Evolutionary conservation across 2,329 filamentous ascomycete species (phyloP).

Genomic region (Claviceps pusilla): DNA sequence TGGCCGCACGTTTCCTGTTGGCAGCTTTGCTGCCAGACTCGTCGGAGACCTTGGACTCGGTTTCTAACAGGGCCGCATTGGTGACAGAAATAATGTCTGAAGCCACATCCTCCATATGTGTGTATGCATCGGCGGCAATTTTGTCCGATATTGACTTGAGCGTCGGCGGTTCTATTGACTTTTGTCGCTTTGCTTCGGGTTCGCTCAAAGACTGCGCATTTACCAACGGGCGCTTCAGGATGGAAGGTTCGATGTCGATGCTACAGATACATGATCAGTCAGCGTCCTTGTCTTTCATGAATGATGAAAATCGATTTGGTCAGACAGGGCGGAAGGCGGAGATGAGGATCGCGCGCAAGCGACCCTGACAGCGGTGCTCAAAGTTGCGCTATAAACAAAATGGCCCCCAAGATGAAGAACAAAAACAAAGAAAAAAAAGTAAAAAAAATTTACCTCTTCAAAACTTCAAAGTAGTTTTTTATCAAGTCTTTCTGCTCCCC

Average conservation of each 20-base stretch:
- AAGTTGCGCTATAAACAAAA: neutral
- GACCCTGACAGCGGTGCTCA: neutral
- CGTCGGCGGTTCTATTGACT: slow-evolving; percentile 30
- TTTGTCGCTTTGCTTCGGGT: slow-evolving; percentile 46
- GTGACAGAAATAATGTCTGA: slow-evolving; percentile 37
- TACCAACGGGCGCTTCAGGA: slow-evolving; percentile 39
- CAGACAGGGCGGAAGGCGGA: neutral
- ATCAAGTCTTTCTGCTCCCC: slow-evolving; percentile 22
- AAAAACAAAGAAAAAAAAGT: slow-evolving; percentile 5
- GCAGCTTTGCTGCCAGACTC: slow-evolving; percentile 12
- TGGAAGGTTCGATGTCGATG: slow-evolving; percentile 36
- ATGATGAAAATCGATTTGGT: neutral
- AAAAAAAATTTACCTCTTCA: slow-evolving; percentile 21
- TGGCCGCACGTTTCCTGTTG: slow-evolving; percentile 24
- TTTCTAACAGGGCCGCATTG: slow-evolving; percentile 31
- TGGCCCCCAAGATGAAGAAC: neutral
- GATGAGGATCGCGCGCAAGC: neutral
- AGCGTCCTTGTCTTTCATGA: slow-evolving; percentile 10
- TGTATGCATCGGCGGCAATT: slow-evolving; percentile 35
- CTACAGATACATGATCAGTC: slow-evolving; percentile 27
- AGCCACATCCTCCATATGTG: slow-evolving; percentile 50
- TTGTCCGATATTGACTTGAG: slow-evolving; percentile 38
- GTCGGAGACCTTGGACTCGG: slow-evolving; percentile 22
- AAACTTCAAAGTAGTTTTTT: slow-evolving; percentile 22
- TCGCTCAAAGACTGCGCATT: slow-evolving; percentile 29